Evolutionary conservation across 495 filamentous ascomycete genomes (phyloP), one percentile per base, ranked within the genome.

Genomic region (Glonium stellatum): DNA sequence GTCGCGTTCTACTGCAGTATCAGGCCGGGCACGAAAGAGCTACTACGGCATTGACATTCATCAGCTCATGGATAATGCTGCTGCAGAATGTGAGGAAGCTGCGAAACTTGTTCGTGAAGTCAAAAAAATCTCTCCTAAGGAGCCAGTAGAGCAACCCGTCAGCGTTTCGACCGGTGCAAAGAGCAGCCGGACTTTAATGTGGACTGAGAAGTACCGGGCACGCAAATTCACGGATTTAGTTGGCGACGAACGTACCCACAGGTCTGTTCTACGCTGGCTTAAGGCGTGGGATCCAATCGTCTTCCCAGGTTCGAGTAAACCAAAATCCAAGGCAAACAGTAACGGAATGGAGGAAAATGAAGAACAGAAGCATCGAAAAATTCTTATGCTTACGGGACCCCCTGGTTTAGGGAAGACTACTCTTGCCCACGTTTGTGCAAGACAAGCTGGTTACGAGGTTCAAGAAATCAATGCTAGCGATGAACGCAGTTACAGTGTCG

Each of bases 401-500:
- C 92, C 93, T 1, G 93, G 93, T 4, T 77, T 98, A 13, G 93
- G 93, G 12, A 98, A 98, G 76, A 98, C 93, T 0, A 98, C 93
- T 0, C 72, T 98, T 34, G 95, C 93, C 1, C 93, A 98, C 73
- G 93, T 98, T 8, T 97, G 93, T 70, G 93, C 93, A 0, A 84
- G 79, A 64, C 93, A 98, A 68, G 92, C 93, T 13, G 93, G 93
- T 18, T 98, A 97, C 69, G 92, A 97, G 66, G 87, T 95, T 4
- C 80, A 96, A 60, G 88, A 92, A 70, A 90, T 92, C 71, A 92
- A 92, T 63, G 88, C 89, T 15, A 89, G 86, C 60, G 88, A 92
- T 66, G 89, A 92, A 63, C 76, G 88, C 48, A 88, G 84, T 67
- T 75, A 77, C 34, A 78, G 84, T 50, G 89, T 97, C 15, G 95